Conservation (phyloP, 129 eudicot genomes). For the Centaurea solstitialis region DNA sequence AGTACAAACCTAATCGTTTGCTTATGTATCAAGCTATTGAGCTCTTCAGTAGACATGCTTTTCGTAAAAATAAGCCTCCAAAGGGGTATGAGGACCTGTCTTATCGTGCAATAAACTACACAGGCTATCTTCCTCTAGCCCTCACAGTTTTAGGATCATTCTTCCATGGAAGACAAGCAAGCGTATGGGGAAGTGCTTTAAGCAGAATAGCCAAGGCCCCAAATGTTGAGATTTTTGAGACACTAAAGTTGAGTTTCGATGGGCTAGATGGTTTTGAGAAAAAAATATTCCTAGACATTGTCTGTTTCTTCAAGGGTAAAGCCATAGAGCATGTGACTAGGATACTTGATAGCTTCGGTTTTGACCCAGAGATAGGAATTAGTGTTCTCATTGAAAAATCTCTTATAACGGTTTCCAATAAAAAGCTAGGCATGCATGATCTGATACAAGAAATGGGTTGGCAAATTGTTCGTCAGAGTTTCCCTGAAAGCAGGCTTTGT, state of each 20-base stretch:
- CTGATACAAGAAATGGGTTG: not conserved
- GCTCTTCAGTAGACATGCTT: not conserved
- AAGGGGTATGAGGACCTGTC: not conserved
- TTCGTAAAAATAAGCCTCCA: not conserved
- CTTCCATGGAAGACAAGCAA: not conserved
- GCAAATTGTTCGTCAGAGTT: not conserved
- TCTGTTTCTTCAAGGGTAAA: not conserved
- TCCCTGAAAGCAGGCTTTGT: not conserved
- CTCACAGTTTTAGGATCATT: not conserved
- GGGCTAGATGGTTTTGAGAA: not conserved
- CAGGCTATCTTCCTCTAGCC: not conserved
- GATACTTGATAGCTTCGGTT: not conserved
- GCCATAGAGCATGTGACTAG: not conserved
- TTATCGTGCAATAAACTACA: not conserved
- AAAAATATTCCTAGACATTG: not conserved
- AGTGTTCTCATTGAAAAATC: not conserved
- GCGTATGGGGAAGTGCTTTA: conserved; percentile 11
- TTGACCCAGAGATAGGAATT: not conserved
- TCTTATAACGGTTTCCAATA: not conserved
- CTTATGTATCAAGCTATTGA: not conserved
- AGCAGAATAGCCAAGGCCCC: not conserved
- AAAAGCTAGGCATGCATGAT: conserved; percentile 1
- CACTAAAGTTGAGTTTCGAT: not conserved
- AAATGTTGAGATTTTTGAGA: not conserved
- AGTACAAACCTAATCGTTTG: not conserved